A percentile compares a stretch with the other conserved stretches of the same genome.
Conservation (phyloP, 2,329 filamentous ascomycete genomes). For the Aspergillus sp. region DNA sequence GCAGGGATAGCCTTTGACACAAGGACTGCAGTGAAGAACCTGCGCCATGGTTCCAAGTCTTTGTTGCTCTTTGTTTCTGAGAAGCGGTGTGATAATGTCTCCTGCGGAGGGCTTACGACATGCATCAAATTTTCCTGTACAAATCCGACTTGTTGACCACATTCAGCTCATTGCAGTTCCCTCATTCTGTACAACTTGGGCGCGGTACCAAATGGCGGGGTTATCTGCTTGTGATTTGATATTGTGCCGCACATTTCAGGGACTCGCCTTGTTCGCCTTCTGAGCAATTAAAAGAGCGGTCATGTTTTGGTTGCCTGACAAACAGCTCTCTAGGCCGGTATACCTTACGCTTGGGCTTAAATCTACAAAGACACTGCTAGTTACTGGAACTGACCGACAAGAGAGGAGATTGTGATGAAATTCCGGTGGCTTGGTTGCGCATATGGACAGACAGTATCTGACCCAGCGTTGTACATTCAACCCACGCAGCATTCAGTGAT, state of each 20-base stretch:
- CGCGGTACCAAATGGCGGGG: not conserved
- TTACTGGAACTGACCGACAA: not conserved
- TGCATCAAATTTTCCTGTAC: not conserved
- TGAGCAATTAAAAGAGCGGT: not conserved
- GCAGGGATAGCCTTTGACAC: not conserved
- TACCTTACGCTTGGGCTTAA: not conserved
- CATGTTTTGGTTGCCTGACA: not conserved
- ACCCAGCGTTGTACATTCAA: not conserved
- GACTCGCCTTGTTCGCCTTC: not conserved
- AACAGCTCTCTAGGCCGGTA: not conserved
- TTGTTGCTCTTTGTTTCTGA: not conserved
- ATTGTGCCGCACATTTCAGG: not conserved
- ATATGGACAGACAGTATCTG: not conserved
- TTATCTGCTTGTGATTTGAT: not conserved
- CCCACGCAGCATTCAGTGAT: not conserved
- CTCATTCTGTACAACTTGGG: not conserved
- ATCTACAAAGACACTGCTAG: not conserved
- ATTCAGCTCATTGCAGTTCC: not conserved
- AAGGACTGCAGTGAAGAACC: not conserved
- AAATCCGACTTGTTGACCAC: not conserved
- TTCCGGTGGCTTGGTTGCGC: not conserved
- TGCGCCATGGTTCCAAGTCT: not conserved
- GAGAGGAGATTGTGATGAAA: not conserved
- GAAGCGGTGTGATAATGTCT: slow-evolving; percentile 8
- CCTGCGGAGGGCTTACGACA: not conserved